Conservation (phyloP, 306 rosid species). For the Mimosa bimucronata region DNA sequence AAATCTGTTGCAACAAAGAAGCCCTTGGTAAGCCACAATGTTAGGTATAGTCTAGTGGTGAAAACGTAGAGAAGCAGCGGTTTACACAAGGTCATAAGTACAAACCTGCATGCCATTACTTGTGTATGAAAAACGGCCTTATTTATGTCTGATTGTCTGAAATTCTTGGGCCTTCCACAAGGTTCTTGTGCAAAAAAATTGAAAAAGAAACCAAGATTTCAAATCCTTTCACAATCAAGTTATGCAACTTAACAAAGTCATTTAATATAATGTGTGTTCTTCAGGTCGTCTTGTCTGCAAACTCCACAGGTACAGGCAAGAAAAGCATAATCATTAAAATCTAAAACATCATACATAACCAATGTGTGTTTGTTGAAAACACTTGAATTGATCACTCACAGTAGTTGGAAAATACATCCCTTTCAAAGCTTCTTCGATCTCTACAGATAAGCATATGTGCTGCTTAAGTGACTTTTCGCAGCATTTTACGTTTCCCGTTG, state of each 20-base stretch:
- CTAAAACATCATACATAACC: background rate
- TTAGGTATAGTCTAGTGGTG: background rate
- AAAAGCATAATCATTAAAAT: constrained; percentile 24
- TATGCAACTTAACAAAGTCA: constrained; percentile 77
- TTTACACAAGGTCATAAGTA: background rate
- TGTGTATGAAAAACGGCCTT: background rate
- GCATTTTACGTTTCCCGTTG: constrained; percentile 91
- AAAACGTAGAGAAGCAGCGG: background rate
- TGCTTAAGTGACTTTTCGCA: constrained; percentile 85
- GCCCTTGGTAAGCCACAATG: background rate
- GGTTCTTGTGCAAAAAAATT: constrained; percentile 9
- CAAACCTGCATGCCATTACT: background rate
- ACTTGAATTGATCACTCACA: constrained; percentile 47
- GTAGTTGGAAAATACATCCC: constrained; percentile 66
- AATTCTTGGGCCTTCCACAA: constrained; percentile 11
- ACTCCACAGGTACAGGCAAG: constrained; percentile 1
- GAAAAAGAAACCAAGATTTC: constrained; percentile 15
- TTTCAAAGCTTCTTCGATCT: constrained; percentile 73
- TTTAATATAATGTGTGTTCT: constrained; percentile 74
- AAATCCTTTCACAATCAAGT: constrained; percentile 56
- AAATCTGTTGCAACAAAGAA: constrained; percentile 23
- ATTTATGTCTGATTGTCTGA: background rate
- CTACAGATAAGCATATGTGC: constrained; percentile 67
- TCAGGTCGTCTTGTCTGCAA: constrained; percentile 84
- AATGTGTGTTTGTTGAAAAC: background rate